Evolutionary conservation across 2,329 filamentous ascomycete genomes (phyloP), one percentile per base, ranked within the genome.

Genomic region (Fusarium goolgardi): DNA sequence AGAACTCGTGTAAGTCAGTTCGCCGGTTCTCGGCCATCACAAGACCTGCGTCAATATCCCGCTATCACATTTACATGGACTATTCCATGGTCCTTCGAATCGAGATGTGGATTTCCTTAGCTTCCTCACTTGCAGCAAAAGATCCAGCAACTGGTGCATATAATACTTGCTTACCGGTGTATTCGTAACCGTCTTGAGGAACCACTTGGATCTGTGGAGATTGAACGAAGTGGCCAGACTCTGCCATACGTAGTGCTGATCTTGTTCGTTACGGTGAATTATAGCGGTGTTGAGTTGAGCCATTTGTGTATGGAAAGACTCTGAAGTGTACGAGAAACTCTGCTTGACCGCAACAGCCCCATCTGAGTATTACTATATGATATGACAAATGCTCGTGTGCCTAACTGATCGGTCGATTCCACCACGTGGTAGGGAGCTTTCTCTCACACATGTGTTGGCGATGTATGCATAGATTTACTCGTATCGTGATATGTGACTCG

Each of bases 251-350:
- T 59, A 57, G 64, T 67, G 23, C 16, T 41, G 59, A 53, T 31
- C 27, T 59, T 34, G 50, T 40, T 55, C 49, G 39, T 43, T 59
- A 61, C 39, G 18, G 55, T 65, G 40, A 52, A 54, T 57, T 25
- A 20, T 20, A 57, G 57, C 62, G 63, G 44, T 29, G 37, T 68
- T 51, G 58, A 61, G 44, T 45, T 62, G 65, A 73, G 59, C 41
- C 44, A 59, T 69, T 70, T 64, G 53, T 52, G 55, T 54, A 53
- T 51, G 41, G 45, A 32, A 56, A 59, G 55, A 59, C 54, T 50
- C 57, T 32, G 23, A 44, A 63, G 53, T 39, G 37, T 35, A 43
- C 37, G 40, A 44, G 53, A 39, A 55, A 63, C 46, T 51, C 55
- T 69, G 21, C 58, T 55, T 59, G 63, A 37, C 37, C 47, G 29